Evolutionary conservation across 2,329 filamentous ascomycete genomes (phyloP), one percentile per base, ranked within the genome.

Genomic region (Penicillium olsonii): DNA sequence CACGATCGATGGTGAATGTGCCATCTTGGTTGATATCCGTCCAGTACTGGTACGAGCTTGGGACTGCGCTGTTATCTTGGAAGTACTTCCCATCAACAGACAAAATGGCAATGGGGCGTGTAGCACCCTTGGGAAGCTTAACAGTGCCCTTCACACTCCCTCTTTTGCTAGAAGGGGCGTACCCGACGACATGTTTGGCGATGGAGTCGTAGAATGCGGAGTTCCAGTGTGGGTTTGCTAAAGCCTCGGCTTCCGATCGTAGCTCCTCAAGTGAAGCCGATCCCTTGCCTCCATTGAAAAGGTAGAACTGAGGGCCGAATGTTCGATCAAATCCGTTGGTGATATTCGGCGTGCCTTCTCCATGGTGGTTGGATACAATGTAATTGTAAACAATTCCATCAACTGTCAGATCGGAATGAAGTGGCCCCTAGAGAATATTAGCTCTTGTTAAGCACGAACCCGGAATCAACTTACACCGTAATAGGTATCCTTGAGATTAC

Each of bases 361-460:
- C 83, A 45, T 86, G 83, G 55, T 86, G 83, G 51, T 85, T 85
- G 0, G 79, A 83, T 5, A 80, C 77, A 65, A 81, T 78, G 59
- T 86, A 87, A 60, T 87, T 84, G 63, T 86, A 85, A 0, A 86
- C 75, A 39, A 86, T 85, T 0, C 83, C 83, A 56, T 86, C 84
- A 0, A 86, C 84, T 0, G 78, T 78, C 5, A 87, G 68, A 57
- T 86, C 84, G 0, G 82, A 84, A 63, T 85, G 82, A 2, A 82
- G 67, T 0, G 83, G 83, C 0, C 83, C 84, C 63, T 65, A 22
- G 15, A 11, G 12, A 3, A 20, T 15, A 22, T 56, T n/a, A 56
- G 48, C n/a, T 24, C 45, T 15, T 20, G 22, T 3, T 4, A 4
- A 9, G 4, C 24, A 37, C 10, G 7, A 12, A 12, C 19, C 11